These are phyloP conservation scores for Geosmithia morbida DNA, from an alignment of 2,329 filamentous ascomycete species.

Conservation along the genomic window DNA sequence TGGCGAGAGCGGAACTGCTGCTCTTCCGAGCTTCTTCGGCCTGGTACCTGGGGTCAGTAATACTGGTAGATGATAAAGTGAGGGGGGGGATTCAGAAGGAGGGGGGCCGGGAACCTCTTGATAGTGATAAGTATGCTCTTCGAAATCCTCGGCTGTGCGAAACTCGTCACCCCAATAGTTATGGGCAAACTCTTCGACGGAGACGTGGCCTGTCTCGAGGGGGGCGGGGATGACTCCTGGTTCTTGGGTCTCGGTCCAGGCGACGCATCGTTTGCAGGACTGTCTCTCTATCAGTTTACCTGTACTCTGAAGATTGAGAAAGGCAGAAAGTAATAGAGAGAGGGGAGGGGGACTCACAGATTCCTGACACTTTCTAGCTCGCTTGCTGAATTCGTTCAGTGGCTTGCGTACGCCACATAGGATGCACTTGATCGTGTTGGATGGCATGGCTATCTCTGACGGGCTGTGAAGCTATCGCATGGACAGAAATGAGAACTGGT, in stretches of 20 bases:
- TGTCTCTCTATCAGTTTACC: constrained; percentile 4
- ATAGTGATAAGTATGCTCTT: too few relatives aligned
- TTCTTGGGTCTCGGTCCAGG: constrained; percentile 21
- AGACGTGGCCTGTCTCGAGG: constrained; percentile 17
- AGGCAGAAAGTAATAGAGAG: background rate
- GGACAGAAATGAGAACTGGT: too few relatives aligned
- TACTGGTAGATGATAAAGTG: too few relatives aligned
- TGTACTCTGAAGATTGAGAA: background rate
- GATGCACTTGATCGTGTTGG: constrained; percentile 9
- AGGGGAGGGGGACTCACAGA: constrained; percentile 8
- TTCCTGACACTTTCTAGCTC: constrained; percentile 10
- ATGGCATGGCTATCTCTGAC: too few relatives aligned
- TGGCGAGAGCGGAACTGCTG: too few relatives aligned
- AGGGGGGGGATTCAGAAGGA: too few relatives aligned
- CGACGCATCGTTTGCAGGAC: constrained; percentile 18
- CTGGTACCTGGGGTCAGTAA: too few relatives aligned
- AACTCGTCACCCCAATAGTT: background rate
- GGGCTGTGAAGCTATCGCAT: too few relatives aligned
- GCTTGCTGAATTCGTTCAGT: constrained; percentile 14
- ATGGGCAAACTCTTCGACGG: constrained; percentile 11
- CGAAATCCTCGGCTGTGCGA: background rate
- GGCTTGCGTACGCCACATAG: constrained; percentile 14
- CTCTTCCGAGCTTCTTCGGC: too few relatives aligned
- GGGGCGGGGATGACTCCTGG: constrained; percentile 13
- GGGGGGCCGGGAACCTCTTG: too few relatives aligned